Evolutionary conservation across 2,329 filamentous ascomycete genomes (phyloP).

Genomic region (Ophiostoma australiae): DNA sequence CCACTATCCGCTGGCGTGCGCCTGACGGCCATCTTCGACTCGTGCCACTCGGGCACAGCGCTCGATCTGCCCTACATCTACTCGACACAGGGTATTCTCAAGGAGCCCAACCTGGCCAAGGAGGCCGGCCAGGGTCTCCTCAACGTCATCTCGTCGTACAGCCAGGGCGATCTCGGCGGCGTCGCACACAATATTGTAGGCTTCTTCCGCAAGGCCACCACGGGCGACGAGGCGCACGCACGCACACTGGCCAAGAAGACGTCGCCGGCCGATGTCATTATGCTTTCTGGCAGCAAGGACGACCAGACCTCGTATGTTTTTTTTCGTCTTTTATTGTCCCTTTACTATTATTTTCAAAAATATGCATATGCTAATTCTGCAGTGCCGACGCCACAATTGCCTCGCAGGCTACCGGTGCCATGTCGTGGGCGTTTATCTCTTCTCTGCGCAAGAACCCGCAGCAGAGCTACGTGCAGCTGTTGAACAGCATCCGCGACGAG

Average conservation of each 20-base stretch:
- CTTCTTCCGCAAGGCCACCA: slow-evolving; percentile 81
- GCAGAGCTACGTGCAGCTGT: slow-evolving; percentile 90
- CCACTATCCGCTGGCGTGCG: slow-evolving; percentile 78
- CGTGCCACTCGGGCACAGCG: slow-evolving; percentile 72
- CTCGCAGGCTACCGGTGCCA: slow-evolving; percentile 87
- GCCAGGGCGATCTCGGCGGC: slow-evolving; percentile 74
- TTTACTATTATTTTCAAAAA: slow-evolving; percentile 24
- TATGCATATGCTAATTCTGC: slow-evolving; percentile 17
- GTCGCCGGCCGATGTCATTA: slow-evolving; percentile 89
- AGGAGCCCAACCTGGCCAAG: slow-evolving; percentile 76
- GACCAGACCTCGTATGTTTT: slow-evolving; percentile 75
- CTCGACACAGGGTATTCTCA: slow-evolving; percentile 73
- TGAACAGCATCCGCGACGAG: slow-evolving; percentile 93
- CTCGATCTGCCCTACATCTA: slow-evolving; percentile 76
- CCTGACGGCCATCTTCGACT: slow-evolving; percentile 76
- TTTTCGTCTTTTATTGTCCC: slow-evolving; percentile 8
- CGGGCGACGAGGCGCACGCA: slow-evolving; percentile 67
- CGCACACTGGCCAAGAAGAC: slow-evolving; percentile 84
- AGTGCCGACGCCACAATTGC: slow-evolving; percentile 87
- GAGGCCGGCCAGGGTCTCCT: slow-evolving; percentile 70
- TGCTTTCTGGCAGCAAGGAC: slow-evolving; percentile 97
- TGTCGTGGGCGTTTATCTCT: slow-evolving; percentile 95
- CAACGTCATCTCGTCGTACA: slow-evolving; percentile 70
- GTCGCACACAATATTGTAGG: slow-evolving; percentile 76
- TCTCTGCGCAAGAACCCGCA: slow-evolving; percentile 88